Evolutionary conservation across 345 rosid genomes (phyloP).

Genomic region (Eucalyptus pauciflora): DNA sequence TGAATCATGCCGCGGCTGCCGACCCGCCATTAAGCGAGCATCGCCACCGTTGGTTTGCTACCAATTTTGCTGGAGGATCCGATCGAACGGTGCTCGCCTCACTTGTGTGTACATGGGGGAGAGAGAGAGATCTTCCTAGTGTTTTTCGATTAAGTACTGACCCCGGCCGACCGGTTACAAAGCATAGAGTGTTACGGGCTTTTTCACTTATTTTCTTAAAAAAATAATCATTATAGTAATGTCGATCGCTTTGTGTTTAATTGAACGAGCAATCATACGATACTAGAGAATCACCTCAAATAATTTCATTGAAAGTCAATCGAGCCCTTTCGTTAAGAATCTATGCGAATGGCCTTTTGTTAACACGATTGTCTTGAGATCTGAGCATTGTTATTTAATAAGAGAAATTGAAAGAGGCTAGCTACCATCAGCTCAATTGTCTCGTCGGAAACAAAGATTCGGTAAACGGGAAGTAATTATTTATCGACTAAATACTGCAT

Average conservation of each 20-base stretch:
- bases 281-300: background rate
- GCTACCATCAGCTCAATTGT: fast-evolving
- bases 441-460: background rate
- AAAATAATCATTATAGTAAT: background rate
- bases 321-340: background rate
- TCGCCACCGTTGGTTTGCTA: background rate
- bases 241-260: fast-evolving
- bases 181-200: background rate
- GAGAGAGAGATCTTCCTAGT: background rate
- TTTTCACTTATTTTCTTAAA: background rate
- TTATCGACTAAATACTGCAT: no score
- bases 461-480: background rate
- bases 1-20: background rate
- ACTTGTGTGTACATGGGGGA: fast-evolving
- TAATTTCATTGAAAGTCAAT: background rate
- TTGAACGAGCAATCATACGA: background rate
- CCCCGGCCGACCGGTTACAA: background rate
- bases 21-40: background rate
- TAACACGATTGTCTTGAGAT: background rate
- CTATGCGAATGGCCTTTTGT: background rate
- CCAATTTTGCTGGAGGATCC: background rate
- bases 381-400: background rate
- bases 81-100: background rate
- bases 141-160: background rate
- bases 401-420: no score